Conservation (phyloP, 345 rosid species). For the Punica granatum region DNA sequence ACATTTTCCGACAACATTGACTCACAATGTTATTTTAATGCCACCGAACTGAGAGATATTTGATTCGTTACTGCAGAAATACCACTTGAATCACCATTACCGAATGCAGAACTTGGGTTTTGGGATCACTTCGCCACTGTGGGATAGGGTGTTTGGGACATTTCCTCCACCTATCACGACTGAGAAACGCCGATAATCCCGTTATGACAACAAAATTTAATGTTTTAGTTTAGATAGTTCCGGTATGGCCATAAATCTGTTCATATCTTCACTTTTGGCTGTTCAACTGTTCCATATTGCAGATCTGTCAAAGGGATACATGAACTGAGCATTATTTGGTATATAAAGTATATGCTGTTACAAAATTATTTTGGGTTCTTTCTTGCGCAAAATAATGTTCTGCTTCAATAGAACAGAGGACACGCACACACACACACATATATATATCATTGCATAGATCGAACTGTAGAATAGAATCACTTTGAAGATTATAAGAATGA, state of each 20-base stretch:
- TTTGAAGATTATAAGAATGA: no score
- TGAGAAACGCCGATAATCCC: background rate
- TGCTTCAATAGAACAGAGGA: no score
- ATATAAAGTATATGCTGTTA: no score
- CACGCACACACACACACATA: no score
- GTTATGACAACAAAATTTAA: background rate
- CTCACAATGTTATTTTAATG: background rate
- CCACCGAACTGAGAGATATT: background rate
- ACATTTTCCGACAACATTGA: background rate
- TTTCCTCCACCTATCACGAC: constrained; percentile 31
- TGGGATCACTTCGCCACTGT: constrained; percentile 78
- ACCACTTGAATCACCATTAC: constrained; percentile 93
- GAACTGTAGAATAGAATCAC: no score
- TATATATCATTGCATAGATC: no score
- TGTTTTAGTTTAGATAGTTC: background rate
- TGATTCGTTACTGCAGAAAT: constrained; percentile 41
- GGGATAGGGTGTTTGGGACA: constrained; percentile 88
- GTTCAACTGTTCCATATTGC: background rate
- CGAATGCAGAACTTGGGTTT: constrained; percentile 76
- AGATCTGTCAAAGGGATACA: background rate
- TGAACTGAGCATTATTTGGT: background rate
- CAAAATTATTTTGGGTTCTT: no score
- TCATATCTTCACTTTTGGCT: background rate
- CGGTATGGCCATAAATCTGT: background rate
- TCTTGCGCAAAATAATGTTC: no score